Evolutionary conservation across 2,329 filamentous ascomycete genomes (phyloP), one percentile per base, ranked within the genome.

Genomic region (Huntiella bhutanensis): DNA sequence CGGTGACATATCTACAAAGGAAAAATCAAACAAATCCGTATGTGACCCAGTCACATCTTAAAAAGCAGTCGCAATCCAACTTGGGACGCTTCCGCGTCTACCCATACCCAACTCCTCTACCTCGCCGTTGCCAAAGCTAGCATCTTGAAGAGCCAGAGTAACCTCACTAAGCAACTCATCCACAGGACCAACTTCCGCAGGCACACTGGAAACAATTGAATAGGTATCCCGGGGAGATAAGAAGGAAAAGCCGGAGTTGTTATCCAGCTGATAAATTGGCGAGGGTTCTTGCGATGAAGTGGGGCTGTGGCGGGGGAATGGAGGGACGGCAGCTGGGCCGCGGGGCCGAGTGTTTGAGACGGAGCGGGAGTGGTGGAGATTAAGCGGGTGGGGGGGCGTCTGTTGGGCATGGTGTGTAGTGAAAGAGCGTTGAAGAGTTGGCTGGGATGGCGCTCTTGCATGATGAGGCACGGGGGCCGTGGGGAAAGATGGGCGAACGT

Each of bases 101-200:
- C 15, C 32, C 22, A 43, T 43, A 12, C 3, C 32, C 8, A 34
- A 34, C 16, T 11, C 41, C 41, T 34, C 32, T 43, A 28, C 41
- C 16, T 34, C n/a, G 19, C n/a, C 35, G 10, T 43, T 33, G 16
- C 32, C 43, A 39, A 37, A 46, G 40, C 46, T 44, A 2, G 44
- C 48, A 35, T 43, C 46, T 11, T 49, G 44, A 36, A 49, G 34
- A 5, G 48, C 45, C 34, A 49, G 43, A 11, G 48, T 44, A 19
- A 49, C 48, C 19, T 49, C 48, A 13, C 46, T 44, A 13, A 49
- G 34, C 28, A 49, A 41, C 16, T 46, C 44, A n/a, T 49, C 48
- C 5, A 49, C 48, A 6, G 43, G 34, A 5, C 35, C 33, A n/a
- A 35, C 46, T 22, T n/a, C 11, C 17, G 28, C n/a, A 17, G 11